Evolutionary conservation across 768 basidiomycete species (phyloP), one percentile per base, ranked within the genome.

Genomic region (Amyloporia xantha): DNA sequence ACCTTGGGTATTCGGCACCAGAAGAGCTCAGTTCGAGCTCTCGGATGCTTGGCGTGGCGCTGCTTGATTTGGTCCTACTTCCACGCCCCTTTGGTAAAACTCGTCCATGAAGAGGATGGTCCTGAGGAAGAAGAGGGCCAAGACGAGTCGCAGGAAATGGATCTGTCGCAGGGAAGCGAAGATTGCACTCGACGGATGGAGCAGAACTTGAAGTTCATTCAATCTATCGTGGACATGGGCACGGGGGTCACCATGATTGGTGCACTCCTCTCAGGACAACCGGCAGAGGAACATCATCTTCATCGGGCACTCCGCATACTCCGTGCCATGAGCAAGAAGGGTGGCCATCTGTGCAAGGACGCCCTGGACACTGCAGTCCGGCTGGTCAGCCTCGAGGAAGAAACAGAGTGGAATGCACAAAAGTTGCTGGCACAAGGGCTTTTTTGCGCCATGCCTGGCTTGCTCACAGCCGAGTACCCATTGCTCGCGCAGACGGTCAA

Each of bases 31-130:
- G 73, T 89, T 4, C 76, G 87, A 12, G 78, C 73, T 3, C 64
- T 90, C 1, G 75, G 73, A 2, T 77, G 78, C 47, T 58, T 84
- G 3, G 68, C 79, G 17, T 91, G 87, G 88, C 76, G 86, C 4
- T 69, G 74, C 35, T 58, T 83, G 27, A 64, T 72, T 5, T 89
- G 85, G 86, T 74, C 70, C 10, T 88, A 79, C 60, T 72, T 84
- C 62, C 79, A 75, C 47, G 79, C 82, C 1, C 71, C 74, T 5
- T 63, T 61, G 25, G 57, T 56, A 12, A 57, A 52, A n/a, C 39
- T 56, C 19, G 47, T 49, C 11, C 49, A 57, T 26, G 65, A 67
- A 30, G 62, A 57, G 5, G 61, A 61, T 15, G 64, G 57, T 55
- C 62, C 47, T 12, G 58, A 56, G 19, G 60, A 62, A 40, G 55